Evolutionary conservation across 1,139 yeast genomes (phyloP).

Genomic region (Candida sp.): DNA sequence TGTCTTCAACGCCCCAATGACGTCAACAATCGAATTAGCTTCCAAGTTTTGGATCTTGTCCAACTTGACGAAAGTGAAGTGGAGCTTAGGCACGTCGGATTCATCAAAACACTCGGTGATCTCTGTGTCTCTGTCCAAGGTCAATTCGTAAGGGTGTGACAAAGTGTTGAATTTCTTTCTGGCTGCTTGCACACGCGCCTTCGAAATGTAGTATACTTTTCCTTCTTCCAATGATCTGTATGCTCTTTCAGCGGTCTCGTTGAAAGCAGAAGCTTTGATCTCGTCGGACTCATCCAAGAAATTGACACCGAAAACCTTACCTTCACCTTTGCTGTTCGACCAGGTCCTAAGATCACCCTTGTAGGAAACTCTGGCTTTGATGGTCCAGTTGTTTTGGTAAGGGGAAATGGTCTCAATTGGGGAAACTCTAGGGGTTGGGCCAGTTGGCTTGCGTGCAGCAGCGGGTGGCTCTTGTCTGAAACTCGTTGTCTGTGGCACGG

Average conservation of each 20-base stretch:
- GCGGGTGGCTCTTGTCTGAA: conserved; percentile 8
- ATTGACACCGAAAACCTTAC: conserved; percentile 87
- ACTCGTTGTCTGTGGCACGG: conserved; percentile 13
- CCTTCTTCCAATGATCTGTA: conserved; percentile 85
- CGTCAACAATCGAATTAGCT: conserved; percentile 78
- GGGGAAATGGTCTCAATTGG: conserved; percentile 93
- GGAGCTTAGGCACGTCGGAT: conserved; percentile 71
- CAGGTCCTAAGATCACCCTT: conserved; percentile 90
- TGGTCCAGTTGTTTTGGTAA: conserved; percentile 89
- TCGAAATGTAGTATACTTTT: conserved; percentile 82
- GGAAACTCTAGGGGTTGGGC: conserved; percentile 42
- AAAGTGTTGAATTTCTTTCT: conserved; percentile 87
- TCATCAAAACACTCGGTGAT: conserved; percentile 74
- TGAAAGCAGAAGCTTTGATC: conserved; percentile 95
- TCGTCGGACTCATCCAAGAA: conserved; percentile 96
- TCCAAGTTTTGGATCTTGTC: conserved; percentile 69
- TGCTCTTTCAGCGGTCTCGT: conserved; percentile 81
- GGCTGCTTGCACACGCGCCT: conserved; percentile 81
- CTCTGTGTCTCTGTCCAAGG: conserved; percentile 78
- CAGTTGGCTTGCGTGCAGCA: conserved; percentile 18
- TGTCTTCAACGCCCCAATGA: conserved; percentile 82
- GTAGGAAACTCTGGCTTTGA: conserved; percentile 88
- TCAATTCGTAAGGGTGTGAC: conserved; percentile 87
- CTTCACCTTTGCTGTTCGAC: conserved; percentile 88
- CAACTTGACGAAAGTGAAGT: conserved; percentile 77